Conservation (phyloP, 306 rosid genomes). For the Datisca glomerata region DNA sequence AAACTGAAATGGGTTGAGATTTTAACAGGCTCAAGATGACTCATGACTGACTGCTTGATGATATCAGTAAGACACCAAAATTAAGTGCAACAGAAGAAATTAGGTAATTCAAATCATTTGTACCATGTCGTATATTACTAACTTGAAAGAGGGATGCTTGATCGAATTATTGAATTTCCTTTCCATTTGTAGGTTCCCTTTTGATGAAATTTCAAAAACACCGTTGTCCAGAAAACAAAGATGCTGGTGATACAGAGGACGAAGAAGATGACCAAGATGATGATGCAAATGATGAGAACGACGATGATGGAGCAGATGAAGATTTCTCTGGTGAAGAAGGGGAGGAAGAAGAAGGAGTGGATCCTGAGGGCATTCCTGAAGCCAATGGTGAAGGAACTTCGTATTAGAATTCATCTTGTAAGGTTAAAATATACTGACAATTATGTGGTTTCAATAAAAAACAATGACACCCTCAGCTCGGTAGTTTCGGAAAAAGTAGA, state of each 20-base stretch:
- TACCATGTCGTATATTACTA: not conserved
- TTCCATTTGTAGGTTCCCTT: constrained; percentile 46
- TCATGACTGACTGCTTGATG: constrained; percentile 22
- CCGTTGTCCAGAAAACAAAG: constrained; percentile 43
- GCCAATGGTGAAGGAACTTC: constrained; percentile 54
- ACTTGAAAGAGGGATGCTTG: not conserved
- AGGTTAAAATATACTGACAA: too few species aligned
- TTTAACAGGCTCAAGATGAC: too few species aligned
- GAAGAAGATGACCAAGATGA: constrained; percentile 38
- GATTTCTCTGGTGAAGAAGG: constrained; percentile 59
- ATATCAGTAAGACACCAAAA: constrained; percentile 20
- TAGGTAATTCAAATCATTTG: constrained; percentile 25
- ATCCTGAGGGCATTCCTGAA: constrained; percentile 45
- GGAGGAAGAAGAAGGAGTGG: constrained; percentile 43
- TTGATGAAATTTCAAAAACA: constrained; percentile 28
- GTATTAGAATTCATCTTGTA: too few species aligned
- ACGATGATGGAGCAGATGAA: constrained; percentile 44
- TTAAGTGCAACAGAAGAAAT: constrained; percentile 27
- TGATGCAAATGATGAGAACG: constrained; percentile 25
- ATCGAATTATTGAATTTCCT: constrained; percentile 5
- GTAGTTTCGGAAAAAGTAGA: too few species aligned
- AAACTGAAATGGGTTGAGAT: too few species aligned
- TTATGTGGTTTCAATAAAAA: too few species aligned
- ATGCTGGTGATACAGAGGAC: constrained; percentile 70
- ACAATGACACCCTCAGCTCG: too few species aligned